A percentile compares a stretch with the other conserved stretches of the same genome.
phyloP scores from a whole-genome alignment of 257 asterid genomes.

The Solanum phureja region DNA sequence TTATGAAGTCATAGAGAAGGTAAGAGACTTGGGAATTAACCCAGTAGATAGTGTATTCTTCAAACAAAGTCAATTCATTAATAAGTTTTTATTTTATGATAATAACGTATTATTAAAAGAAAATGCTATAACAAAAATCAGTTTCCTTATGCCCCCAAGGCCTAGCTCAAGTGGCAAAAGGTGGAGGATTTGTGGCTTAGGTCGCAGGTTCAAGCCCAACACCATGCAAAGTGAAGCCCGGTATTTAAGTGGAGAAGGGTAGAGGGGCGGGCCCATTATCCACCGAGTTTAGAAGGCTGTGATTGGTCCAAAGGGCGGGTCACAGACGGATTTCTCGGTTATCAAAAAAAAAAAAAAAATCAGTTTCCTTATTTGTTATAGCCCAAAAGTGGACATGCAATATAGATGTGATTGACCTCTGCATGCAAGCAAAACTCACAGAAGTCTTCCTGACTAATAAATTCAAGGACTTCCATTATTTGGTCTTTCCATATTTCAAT shows the following conservation, averaged over 20 bases:
- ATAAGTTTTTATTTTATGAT: neutral
- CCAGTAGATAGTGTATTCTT: neutral
- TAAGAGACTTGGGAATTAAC: neutral
- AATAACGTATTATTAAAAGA: neutral
- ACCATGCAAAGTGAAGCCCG: no score
- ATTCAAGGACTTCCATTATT: neutral
- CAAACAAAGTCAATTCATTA: neutral
- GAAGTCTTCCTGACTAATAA: neutral
- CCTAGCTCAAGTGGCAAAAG: no score
- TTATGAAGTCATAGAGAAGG: neutral
- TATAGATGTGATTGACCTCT: neutral
- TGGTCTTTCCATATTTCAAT: neutral
- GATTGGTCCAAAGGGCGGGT: no score
- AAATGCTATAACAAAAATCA: neutral
- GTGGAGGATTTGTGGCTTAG: no score
- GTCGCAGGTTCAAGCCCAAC: no score
- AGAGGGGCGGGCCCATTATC: no score
- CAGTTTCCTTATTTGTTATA: neutral
- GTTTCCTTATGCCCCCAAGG: neutral
- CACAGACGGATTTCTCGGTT: no score
- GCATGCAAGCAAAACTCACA: neutral
- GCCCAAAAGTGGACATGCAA: neutral
- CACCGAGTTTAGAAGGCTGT: no score
- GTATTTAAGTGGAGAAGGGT: no score
- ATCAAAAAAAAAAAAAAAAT: neutral